Base-by-base conservation (phyloP, 2,329 filamentous ascomycete species). In the Didymella keratinophila region DNA sequence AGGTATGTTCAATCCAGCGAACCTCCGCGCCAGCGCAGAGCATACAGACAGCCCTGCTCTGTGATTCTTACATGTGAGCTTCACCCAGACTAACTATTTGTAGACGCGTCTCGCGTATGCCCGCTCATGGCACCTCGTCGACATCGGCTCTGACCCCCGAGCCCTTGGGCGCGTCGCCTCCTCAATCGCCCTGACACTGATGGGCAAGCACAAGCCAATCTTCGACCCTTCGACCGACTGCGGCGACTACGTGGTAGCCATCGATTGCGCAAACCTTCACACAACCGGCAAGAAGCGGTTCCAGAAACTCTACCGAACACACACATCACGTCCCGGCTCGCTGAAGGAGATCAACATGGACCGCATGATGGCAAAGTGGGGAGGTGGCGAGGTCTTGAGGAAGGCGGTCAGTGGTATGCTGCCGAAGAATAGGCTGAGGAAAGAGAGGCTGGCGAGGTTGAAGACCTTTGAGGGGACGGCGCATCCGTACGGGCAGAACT, bases 151-250 rank as follows among this genome's bases (percentile, higher is more conserved):
- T 79, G 77, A 85, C 68, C 75, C 83, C 0, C 92, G 93, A 14
- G 88, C 92, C n/a, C 89, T 97, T 39, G 94, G 94, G 68, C 92
- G 94, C 41, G 85, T 97, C 50, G 94, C 94, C 61, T 92, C 90
- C 52, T 88, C 90, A 63, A 97, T 97, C 78, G 94, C 93, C 62
- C 83, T 89, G 52, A 84, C 92, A 60, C 87, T 97, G 51, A 97
- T 98, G 93, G 95, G 95, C 81, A 99, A 99, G 84, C 90, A 99
- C 85, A 99, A 99, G 82, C 95, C 95, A 21, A 97, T 95, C 78
- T 99, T 88, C 82, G 92, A 98, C 80, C 95, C 95, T 1, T 97
- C 93, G 21, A 97, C 93, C 61, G 95, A 99, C 84, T 98, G 95
- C 84, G 95, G 95, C 69, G 95, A 99, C 86, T 99, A 99, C 79